Evolutionary conservation across 306 rosid species (phyloP).

Genomic region (Neltuma alba): DNA sequence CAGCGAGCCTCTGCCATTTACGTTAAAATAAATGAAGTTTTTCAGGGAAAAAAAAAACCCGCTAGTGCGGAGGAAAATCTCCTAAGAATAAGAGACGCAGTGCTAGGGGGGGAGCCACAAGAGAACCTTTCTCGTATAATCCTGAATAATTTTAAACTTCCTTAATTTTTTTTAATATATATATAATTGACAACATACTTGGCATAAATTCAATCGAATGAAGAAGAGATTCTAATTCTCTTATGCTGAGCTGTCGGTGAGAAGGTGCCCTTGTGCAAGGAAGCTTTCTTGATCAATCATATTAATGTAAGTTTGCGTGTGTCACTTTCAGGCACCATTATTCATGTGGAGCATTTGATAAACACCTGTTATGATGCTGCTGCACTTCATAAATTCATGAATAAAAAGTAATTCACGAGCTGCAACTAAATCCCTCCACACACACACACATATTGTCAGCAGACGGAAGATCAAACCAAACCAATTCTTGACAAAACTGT

Average conservation of each 20-base stretch:
- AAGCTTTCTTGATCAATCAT: not conserved
- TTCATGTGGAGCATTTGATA: not conserved
- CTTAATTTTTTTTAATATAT: not conserved
- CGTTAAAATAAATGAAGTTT: too few relatives aligned
- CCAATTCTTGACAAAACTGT: not conserved
- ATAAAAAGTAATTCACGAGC: not conserved
- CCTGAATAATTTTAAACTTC: not conserved
- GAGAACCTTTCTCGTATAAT: too few relatives aligned
- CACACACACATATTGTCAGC: not conserved
- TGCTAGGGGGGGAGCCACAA: too few relatives aligned
- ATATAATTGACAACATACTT: not conserved
- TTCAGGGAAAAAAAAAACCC: too few relatives aligned
- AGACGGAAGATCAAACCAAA: not conserved
- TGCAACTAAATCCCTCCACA: not conserved
- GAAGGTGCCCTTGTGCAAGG: slow-evolving; percentile 2
- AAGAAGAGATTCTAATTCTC: not conserved
- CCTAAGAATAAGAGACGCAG: too few relatives aligned
- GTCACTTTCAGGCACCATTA: not conserved
- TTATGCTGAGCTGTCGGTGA: slow-evolving; percentile 35
- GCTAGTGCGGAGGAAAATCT: too few relatives aligned
- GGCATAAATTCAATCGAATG: not conserved
- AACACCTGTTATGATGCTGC: not conserved
- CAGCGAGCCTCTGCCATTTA: too few relatives aligned
- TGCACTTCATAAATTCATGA: not conserved
- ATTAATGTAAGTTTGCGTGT: not conserved